phyloP scores from a whole-genome alignment of 208 protist genomes.

The Leishmania tropica region DNA sequence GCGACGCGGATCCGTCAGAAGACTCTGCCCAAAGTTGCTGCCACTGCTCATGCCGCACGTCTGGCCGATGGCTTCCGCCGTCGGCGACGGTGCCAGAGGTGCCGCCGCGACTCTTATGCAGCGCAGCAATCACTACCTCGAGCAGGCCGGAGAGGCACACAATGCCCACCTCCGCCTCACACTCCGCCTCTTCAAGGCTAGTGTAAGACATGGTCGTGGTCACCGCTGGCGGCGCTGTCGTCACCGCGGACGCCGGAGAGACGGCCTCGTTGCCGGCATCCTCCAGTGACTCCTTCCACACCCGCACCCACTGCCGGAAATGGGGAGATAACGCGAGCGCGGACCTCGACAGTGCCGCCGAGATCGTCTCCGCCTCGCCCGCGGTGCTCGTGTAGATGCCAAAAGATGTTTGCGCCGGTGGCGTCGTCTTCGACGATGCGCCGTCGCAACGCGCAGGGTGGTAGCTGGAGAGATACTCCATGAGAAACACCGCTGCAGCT shows the following conservation, averaged over 20 bases:
- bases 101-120: slow-evolving; percentile 19
- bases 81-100: slow-evolving; percentile 1
- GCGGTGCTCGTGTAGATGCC: slow-evolving; percentile 37
- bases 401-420: slow-evolving; percentile 15
- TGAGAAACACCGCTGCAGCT: slow-evolving; percentile 58
- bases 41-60: slow-evolving; percentile 36
- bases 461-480: slow-evolving; percentile 46
- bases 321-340: slow-evolving; percentile 3
- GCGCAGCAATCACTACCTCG: slow-evolving; percentile 25
- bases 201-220: slow-evolving; percentile 23
- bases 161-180: slow-evolving; percentile 69
- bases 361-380: slow-evolving; percentile 27
- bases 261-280: slow-evolving; percentile 32
- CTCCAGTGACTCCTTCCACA: slow-evolving; percentile 39
- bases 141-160: slow-evolving; percentile 64
- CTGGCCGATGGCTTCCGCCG: slow-evolving; percentile 22
- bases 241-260: slow-evolving; percentile 2
- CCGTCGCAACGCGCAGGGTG: slow-evolving; percentile 4
- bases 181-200: slow-evolving; percentile 35
- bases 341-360: slow-evolving; percentile 24
- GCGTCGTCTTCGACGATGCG: neutral
- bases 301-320: slow-evolving; percentile 15
- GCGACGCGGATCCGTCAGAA: slow-evolving; percentile 28
- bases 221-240: slow-evolving; percentile 11
- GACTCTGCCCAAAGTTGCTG: slow-evolving; percentile 37